Evolutionary conservation across 2,329 filamentous ascomycete genomes (phyloP), one percentile per base, ranked within the genome.

Genomic region (Claviceps sorghi): DNA sequence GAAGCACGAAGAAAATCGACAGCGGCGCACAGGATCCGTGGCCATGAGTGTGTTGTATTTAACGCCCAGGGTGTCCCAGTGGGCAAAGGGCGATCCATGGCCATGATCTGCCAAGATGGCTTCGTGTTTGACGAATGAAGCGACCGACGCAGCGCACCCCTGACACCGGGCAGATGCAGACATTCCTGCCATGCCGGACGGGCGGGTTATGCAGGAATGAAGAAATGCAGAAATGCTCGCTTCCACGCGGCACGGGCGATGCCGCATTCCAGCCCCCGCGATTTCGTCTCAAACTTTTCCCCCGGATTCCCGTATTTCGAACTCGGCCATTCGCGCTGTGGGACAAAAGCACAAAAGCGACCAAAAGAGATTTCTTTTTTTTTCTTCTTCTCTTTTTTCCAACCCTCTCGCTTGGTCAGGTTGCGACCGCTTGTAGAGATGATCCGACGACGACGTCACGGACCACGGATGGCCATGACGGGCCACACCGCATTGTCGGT

Each of bases 401-500:
- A 5, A 6, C 17, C 26, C 5, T 26, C 26, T 26, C 5, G 26
- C 26, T 26, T 5, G 26, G 9, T 34, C 32, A 34, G 2, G 19
- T 1, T 19, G 41, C 19, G 30, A 19, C 17, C 4, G 29, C 21
- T 32, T 30, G 30, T 26, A 7, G 49, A n/a, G n/a, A n/a, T 36
- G 26, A 13, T 11, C 4, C n/a, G 17, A 38, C 17, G 32, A 34
- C 19, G 34, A 40, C 22, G 47, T 38, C 34, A 19, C 19, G 19
- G 7, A 15, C 15, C 19, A 22, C 19, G 42, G 21, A 17, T 21
- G 21, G 15, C 42, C 19, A 2, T 43, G 41, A 43, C 21, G 19
- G 42, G 9, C 38, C 30, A 48, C 32, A 50, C n/a, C 40, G 8
- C 44, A 26, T 7, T 22, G 21, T 8, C 36, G 26, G 61, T 67